These are phyloP conservation scores for Grosmannia serpens DNA, from an alignment of 2,329 filamentous ascomycete genomes.

Conservation along the genomic window DNA sequence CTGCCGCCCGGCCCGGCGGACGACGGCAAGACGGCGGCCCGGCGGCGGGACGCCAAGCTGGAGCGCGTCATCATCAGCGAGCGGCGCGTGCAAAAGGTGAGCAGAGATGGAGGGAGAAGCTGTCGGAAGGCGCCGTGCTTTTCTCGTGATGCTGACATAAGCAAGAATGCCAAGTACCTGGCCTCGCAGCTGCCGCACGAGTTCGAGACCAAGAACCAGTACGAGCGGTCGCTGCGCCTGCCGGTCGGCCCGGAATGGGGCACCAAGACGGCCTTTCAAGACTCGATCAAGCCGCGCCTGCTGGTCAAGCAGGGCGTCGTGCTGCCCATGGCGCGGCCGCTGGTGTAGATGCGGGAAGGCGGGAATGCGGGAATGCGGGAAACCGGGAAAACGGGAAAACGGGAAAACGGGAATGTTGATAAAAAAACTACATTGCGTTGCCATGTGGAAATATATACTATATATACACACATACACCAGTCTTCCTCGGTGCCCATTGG, in stretches of 20 bases:
- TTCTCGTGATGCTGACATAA: not conserved
- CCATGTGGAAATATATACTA: not conserved
- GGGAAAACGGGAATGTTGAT: not conserved
- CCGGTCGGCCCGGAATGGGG: conserved; percentile 91
- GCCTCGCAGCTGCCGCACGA: conserved; percentile 74
- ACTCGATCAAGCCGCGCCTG: conserved; percentile 76
- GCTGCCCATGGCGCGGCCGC: conserved; percentile 73
- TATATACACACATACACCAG: not conserved
- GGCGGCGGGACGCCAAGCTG: conserved; percentile 73
- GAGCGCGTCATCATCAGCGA: conserved; percentile 85
- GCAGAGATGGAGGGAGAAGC: no score
- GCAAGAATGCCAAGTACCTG: conserved; percentile 72
- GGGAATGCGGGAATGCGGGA: not conserved
- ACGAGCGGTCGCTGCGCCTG: conserved; percentile 75
- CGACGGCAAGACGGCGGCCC: conserved; percentile 53
- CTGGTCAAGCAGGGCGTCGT: conserved; percentile 88
- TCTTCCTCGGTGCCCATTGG: not conserved
- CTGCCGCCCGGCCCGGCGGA: conserved; percentile 28
- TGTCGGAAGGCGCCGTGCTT: no score
- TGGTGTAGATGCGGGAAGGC: conserved; percentile 5
- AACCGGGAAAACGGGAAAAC: not conserved
- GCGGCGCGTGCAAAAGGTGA: conserved; percentile 77
- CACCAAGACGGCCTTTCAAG: conserved; percentile 92
- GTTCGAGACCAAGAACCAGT: conserved; percentile 81
- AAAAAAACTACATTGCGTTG: not conserved